Conservation (phyloP, 805 yeast genomes). For the Cyberlindnera mississippiensis region DNA sequence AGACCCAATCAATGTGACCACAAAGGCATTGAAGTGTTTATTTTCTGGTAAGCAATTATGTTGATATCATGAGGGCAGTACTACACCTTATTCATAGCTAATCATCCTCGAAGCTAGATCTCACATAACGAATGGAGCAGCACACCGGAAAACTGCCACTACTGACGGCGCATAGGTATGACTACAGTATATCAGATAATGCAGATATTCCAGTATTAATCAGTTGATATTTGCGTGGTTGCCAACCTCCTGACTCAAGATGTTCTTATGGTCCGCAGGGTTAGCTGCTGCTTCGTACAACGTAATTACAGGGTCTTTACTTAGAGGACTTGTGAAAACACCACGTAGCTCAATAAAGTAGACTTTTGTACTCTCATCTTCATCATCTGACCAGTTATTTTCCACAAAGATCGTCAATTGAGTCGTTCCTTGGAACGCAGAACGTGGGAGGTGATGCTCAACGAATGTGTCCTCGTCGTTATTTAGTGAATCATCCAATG, state of each 20-base stretch:
- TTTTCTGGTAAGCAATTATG: too few species aligned
- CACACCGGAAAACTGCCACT: too few species aligned
- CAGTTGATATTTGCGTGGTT: conserved; percentile 17
- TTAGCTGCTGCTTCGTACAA: conserved; percentile 90
- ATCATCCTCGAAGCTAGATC: too few species aligned
- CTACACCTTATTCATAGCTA: too few species aligned
- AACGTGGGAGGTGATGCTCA: conserved; percentile 79
- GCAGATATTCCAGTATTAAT: too few species aligned
- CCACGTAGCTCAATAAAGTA: conserved; percentile 82
- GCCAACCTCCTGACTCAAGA: conserved; percentile 18
- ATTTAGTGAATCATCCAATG: conserved; percentile 40
- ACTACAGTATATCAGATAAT: too few species aligned
- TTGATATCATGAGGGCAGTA: too few species aligned
- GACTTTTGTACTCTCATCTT: conserved; percentile 53
- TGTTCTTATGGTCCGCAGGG: conserved; percentile 75
- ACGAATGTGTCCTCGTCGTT: conserved; percentile 52
- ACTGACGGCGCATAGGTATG: too few species aligned
- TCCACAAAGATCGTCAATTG: conserved; percentile 66
- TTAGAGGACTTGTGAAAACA: conserved; percentile 45
- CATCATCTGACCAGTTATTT: conserved; percentile 59
- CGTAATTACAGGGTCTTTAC: conserved; percentile 68
- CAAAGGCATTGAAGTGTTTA: too few species aligned
- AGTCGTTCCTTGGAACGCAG: conserved; percentile 64
- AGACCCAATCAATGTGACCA: too few species aligned
- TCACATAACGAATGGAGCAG: too few species aligned